Percentiles rank a stretch among this genome's conserved stretches.
Evolutionary conservation across 169 alveolate genomes (phyloP).

Genomic region (Eimeria falciformis): DNA sequence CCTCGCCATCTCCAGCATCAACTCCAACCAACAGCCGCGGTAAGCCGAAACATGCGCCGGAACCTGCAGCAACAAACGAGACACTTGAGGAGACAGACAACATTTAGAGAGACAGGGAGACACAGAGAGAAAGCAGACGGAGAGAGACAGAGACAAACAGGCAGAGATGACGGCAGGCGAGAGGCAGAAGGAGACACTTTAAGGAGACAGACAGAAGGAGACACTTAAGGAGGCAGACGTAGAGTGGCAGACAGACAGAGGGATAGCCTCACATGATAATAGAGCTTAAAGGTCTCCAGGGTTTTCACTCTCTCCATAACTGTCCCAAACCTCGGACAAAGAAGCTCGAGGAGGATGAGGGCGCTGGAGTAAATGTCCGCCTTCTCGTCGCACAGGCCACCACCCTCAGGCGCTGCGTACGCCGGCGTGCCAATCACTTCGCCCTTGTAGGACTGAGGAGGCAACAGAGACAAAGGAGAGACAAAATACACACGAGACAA

Average conservation of each 20-base stretch:
- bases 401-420: constrained; percentile 94
- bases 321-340: constrained; percentile 91
- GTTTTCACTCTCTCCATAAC: constrained; percentile 91
- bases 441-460: constrained; percentile 82
- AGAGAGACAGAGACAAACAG: not conserved
- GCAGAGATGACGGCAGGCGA: not conserved
- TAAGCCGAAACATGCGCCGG: constrained; percentile 86
- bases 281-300: constrained; percentile 87
- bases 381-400: constrained; percentile 92
- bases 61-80: constrained; percentile 78
- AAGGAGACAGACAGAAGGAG: not conserved
- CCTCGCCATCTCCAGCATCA: constrained; percentile 89
- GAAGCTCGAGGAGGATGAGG: constrained; percentile 88
- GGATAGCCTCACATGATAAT: constrained; percentile 4
- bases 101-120: not conserved
- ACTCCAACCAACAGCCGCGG: constrained; percentile 87
- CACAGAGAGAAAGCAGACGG: not conserved
- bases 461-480: not conserved
- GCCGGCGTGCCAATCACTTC: constrained; percentile 94
- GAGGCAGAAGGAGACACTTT: not conserved
- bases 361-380: constrained; percentile 94
- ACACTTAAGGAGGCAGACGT: not conserved
- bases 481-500: not conserved
- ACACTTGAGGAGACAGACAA: not conserved
- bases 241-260: not conserved